phyloP scores from a whole-genome alignment of 2,329 filamentous ascomycete species.

The Trichophyton schoenleinii region DNA sequence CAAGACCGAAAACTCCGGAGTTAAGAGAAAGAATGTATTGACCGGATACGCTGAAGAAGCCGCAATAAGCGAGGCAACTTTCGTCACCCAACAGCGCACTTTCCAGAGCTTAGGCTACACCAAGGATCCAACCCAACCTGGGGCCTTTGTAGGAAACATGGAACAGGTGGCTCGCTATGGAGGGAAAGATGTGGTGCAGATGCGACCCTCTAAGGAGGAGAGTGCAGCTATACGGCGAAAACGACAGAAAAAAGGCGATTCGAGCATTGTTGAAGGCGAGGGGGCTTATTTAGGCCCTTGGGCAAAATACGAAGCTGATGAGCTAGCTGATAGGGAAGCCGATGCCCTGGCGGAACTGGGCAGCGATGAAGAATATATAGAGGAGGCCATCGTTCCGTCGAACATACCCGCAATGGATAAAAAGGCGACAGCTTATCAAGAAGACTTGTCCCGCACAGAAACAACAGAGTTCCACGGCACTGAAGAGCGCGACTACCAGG shows the following conservation, averaged over 20 bases:
- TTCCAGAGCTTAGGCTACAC: conserved; percentile 53
- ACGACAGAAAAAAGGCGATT: conserved; percentile 73
- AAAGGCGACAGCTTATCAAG: conserved; percentile 38
- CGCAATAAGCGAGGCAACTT: conserved; percentile 78
- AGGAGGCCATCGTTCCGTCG: conserved; percentile 53
- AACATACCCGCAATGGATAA: conserved; percentile 40
- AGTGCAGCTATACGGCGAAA: conserved; percentile 56
- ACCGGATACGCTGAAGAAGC: conserved; percentile 84
- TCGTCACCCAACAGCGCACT: conserved; percentile 74
- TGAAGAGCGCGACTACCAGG: conserved; percentile 81
- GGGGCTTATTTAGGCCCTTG: conserved; percentile 88
- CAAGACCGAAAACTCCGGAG: conserved; percentile 43
- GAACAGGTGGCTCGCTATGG: conserved; percentile 33
- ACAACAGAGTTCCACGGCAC: conserved; percentile 78
- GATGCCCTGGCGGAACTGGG: conserved; percentile 58
- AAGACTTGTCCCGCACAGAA: conserved; percentile 54
- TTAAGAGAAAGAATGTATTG: conserved; percentile 68
- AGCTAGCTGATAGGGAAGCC: conserved; percentile 55
- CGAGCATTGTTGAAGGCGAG: conserved; percentile 71
- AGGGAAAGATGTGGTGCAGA: conserved; percentile 42
- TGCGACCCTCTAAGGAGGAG: conserved; percentile 55
- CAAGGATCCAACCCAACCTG: conserved; percentile 34
- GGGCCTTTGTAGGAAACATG: conserved; percentile 37
- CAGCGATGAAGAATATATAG: conserved; percentile 67
- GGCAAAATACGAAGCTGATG: conserved; percentile 69